phyloP scores from a whole-genome alignment of 2,329 filamentous ascomycete genomes.

The Hymenoscyphus occultus region DNA sequence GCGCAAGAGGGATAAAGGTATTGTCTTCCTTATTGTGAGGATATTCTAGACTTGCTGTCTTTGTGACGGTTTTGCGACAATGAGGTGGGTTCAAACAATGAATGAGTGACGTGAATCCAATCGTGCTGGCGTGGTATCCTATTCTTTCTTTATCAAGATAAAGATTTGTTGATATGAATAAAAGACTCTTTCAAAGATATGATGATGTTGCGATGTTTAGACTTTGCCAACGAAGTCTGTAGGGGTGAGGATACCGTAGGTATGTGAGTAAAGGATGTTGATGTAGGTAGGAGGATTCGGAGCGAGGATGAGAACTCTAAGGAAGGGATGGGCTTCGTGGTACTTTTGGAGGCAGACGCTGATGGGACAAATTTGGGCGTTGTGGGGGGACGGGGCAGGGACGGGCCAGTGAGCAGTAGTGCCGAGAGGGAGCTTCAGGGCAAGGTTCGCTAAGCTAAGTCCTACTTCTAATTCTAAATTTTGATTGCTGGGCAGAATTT shows the following conservation, averaged over 20 bases:
- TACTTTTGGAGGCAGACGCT: no score
- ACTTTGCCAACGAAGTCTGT: constrained; percentile 58
- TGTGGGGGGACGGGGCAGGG: no score
- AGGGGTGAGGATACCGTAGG: not conserved
- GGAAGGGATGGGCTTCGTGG: no score
- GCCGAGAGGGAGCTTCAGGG: not conserved
- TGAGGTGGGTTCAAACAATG: not conserved
- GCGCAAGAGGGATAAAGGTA: not conserved
- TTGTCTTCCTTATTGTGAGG: constrained; percentile 10
- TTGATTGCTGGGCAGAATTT: not conserved
- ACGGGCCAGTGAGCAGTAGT: no score
- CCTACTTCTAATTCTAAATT: no score
- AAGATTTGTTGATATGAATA: constrained; percentile 20
- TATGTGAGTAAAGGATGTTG: no score
- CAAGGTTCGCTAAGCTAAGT: no score
- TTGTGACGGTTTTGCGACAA: constrained; percentile 5
- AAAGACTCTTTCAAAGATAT: constrained; percentile 35
- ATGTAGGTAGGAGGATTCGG: no score
- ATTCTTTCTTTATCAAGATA: constrained; percentile 11
- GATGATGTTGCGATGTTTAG: constrained; percentile 29
- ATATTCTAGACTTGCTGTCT: constrained; percentile 9
- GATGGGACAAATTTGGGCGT: no score
- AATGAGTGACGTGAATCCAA: constrained; percentile 21
- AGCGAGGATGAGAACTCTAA: no score
- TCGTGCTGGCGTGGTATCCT: constrained; percentile 17